Evolutionary conservation across 2,329 filamentous ascomycete species (phyloP), one percentile per base, ranked within the genome.

Genomic region (Trichoderma sp.): DNA sequence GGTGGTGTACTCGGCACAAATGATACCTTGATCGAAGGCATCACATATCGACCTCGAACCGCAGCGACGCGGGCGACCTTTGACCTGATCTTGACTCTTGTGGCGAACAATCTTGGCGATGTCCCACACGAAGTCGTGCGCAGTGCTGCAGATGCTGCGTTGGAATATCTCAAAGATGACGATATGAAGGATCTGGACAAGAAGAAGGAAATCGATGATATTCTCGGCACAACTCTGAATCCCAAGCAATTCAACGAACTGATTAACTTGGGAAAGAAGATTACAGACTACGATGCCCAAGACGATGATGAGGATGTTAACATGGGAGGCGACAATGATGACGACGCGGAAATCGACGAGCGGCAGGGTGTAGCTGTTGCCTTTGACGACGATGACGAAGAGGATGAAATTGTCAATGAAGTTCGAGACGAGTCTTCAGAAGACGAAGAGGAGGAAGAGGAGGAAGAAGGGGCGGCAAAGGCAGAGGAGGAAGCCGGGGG

Each of bases 141-240:
- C 76, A 99, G 96, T 81, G 97, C 96, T 17, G 95, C 96, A 15
- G 96, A 99, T 80, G 94, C 93, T 3, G 91, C 95, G 3, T 81
- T 99, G 68, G 96, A 99, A 80, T 94, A 92, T 74, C 85, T 99
- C 58, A 99, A 99, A 82, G 95, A 98, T 76, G 95, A 98, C 74
- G 92, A 95, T 74, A 85, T 98, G 84, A 98, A 98, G 81, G 96
- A 99, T 80, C 93, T 97, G 73, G 96, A 99, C 80, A 98, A 97
- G 86, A 99, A 99, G 85, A 97, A 95, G 83, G 94, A 98, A 80
- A 90, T 98, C 57, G 96, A 99, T 77, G 96, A 98, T 75, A 90
- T 98, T 72, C 82, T 99, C 55, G 96, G 95, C n/a, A 88, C 88
- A 43, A 90, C 90, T 0, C 88, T 98, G 85, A 91, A 87, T 63